Conservation (phyloP, 495 filamentous ascomycete species). For the Astrocystis sublimbata region DNA sequence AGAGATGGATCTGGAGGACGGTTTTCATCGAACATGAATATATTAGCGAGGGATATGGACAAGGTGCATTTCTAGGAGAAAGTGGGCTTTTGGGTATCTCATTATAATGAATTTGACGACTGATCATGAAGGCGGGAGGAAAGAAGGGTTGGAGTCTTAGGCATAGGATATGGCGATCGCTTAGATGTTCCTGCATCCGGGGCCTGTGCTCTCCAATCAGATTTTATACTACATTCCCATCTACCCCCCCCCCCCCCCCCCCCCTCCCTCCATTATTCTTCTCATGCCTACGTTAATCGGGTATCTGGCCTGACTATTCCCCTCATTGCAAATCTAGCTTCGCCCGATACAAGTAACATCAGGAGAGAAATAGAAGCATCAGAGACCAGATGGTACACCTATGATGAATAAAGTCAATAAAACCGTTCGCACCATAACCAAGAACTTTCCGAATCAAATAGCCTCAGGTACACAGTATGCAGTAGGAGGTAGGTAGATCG, state of each 20-base stretch:
- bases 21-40: not conserved
- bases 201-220: not conserved
- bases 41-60: constrained; percentile 25
- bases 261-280: not conserved
- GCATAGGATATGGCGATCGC: not conserved
- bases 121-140: not conserved
- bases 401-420: too few relatives aligned
- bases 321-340: not conserved
- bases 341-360: too few relatives aligned
- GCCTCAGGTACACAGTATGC: too few relatives aligned
- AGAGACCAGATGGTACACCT: too few relatives aligned
- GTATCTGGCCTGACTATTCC: not conserved
- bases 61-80: constrained; percentile 26
- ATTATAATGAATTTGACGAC: not conserved
- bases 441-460: too few relatives aligned
- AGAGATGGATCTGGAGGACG: constrained; percentile 13
- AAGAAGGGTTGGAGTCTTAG: not conserved
- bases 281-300: not conserved
- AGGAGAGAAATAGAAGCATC: too few relatives aligned
- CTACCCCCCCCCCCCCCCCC: not conserved
- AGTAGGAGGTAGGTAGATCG: too few relatives aligned
- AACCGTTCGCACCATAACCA: too few relatives aligned
- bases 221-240: too few relatives aligned
- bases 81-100: constrained; percentile 10
- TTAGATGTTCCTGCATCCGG: not conserved